phyloP scores from a whole-genome alignment of 2,329 filamentous ascomycete genomes.

The Exophiala viscosa region DNA sequence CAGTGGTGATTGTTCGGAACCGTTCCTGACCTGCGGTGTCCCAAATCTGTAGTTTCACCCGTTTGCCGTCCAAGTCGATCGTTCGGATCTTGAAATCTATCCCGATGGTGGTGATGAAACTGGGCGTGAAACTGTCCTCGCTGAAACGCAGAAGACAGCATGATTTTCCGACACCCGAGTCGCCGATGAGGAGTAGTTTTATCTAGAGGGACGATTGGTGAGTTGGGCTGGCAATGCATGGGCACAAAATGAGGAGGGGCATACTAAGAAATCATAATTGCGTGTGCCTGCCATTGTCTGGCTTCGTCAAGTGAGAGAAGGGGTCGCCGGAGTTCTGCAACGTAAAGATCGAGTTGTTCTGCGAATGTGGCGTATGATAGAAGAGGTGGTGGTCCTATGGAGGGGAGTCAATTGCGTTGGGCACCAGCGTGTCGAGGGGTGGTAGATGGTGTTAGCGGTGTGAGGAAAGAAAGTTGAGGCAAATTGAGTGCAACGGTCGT shows the following conservation, averaged over 20 bases:
- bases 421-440: not conserved
- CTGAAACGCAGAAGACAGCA: constrained; percentile 96
- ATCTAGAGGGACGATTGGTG: constrained; percentile 57
- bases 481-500: not conserved
- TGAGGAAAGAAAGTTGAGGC: not conserved
- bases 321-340: not conserved
- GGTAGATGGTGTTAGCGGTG: not conserved
- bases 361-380: not conserved
- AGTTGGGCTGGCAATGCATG: constrained; percentile 17
- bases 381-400: no score
- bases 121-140: constrained; percentile 95
- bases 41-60: constrained; percentile 99
- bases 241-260: constrained; percentile 32
- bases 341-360: not conserved
- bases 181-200: constrained; percentile 93
- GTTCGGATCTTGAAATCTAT: constrained; percentile 99
- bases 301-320: not conserved
- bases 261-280: constrained; percentile 98
- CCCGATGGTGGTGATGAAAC: constrained; percentile 97
- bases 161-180: constrained; percentile 94
- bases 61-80: constrained; percentile 97
- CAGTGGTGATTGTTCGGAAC: constrained; percentile 97
- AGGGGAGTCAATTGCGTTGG: not conserved
- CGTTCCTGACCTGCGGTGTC: constrained; percentile 97
- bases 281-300: constrained; percentile 82